Percentiles rank a stretch among this genome's conserved stretches.
Evolutionary conservation across 23 red algal genomes (phyloP).

Genomic region (Chondrus crispus): DNA sequence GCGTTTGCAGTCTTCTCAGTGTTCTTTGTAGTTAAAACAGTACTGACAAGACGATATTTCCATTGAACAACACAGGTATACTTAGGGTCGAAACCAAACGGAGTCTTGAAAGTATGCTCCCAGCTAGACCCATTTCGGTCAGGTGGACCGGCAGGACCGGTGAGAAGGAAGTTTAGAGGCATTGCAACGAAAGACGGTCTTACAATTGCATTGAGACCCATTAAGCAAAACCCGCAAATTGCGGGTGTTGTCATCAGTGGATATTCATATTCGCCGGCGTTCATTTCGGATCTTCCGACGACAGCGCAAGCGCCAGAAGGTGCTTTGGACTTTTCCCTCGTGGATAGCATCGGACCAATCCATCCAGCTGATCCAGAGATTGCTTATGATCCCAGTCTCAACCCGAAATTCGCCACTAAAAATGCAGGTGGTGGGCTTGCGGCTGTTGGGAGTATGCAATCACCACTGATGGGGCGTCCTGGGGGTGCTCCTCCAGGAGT

Average conservation of each 20-base stretch:
- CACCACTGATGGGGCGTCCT: no score
- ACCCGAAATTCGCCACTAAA: conserved; percentile 72
- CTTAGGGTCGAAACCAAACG: conserved; percentile 57
- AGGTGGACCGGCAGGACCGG: conserved; percentile 31
- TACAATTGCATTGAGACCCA: conserved; percentile 57
- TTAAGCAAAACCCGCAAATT: conserved; percentile 80
- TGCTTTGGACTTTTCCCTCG: conserved; percentile 10
- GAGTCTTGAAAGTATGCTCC: conserved; percentile 35
- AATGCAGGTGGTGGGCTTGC: no score
- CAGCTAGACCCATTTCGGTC: conserved; percentile 60
- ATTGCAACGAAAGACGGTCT: conserved; percentile 49
- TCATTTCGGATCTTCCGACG: conserved; percentile 49
- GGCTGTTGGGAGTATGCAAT: no score
- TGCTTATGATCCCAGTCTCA: conserved; percentile 52
- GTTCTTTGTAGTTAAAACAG: no score
- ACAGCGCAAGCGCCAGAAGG: conserved; percentile 2
- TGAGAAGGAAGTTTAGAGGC: conserved; percentile 53
- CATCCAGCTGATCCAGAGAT: conserved; percentile 32
- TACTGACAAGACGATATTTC: no score
- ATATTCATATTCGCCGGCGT: conserved; percentile 32
- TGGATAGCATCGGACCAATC: conserved; percentile 15
- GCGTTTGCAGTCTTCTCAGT: neutral
- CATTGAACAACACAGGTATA: conserved; percentile 37
- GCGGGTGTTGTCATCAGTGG: conserved; percentile 59
- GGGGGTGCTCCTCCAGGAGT: no score